phyloP scores from a whole-genome alignment of 225 moss, liverwort and hornwort genomes.

The Pseudoscleropodium purum region DNA sequence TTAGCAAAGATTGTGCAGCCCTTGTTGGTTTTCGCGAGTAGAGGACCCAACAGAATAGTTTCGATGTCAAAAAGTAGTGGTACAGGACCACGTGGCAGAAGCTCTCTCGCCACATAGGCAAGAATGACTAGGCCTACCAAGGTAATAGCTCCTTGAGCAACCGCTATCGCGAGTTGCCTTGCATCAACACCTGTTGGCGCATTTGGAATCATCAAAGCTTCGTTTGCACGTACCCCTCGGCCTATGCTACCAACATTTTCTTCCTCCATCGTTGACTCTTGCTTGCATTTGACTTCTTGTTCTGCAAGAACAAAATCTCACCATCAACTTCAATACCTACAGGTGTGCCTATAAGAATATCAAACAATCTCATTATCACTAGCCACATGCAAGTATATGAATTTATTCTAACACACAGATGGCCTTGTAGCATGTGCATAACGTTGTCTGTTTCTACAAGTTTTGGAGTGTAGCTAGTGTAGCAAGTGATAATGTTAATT shows the following conservation, averaged over 20 bases:
- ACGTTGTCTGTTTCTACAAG: background rate
- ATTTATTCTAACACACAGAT: background rate
- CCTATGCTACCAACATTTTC: background rate
- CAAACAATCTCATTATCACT: background rate
- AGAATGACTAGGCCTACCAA: background rate
- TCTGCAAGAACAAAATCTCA: background rate
- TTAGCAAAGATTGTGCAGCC: background rate
- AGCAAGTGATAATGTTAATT: background rate
- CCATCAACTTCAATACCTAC: background rate
- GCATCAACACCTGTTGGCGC: background rate
- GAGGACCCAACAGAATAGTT: background rate
- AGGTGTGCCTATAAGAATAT: background rate
- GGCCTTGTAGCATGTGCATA: background rate
- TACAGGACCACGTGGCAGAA: background rate
- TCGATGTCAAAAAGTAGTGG: background rate
- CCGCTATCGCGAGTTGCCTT: too few relatives aligned
- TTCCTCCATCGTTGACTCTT: background rate
- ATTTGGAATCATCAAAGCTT: background rate
- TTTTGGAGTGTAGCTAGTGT: background rate
- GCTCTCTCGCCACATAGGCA: background rate
- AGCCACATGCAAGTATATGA: background rate
- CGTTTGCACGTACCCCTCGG: background rate
- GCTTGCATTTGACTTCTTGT: background rate
- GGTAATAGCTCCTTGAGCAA: background rate
- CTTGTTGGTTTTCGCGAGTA: background rate